These are phyloP conservation scores for Epithemia pelagica DNA, from an alignment of 108 stramenopile species.

Conservation along the genomic window DNA sequence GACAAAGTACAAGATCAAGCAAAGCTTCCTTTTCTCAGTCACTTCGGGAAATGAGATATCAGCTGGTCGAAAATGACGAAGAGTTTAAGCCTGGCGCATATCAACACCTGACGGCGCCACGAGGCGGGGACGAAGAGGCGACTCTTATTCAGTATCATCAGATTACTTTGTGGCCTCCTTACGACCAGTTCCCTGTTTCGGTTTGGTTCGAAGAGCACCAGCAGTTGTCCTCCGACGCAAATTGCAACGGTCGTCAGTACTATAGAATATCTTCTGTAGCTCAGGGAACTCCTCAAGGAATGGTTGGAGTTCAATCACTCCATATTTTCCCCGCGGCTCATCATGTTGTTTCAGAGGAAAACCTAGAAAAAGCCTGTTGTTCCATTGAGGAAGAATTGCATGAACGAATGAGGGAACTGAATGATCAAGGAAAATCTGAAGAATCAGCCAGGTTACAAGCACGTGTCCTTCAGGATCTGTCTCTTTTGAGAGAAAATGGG, in stretches of 20 bases:
- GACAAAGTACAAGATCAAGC: not conserved
- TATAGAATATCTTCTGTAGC: not conserved
- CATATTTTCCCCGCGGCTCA: conserved; percentile 72
- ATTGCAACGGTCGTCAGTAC: conserved; percentile 3
- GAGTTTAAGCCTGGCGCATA: conserved; percentile 29
- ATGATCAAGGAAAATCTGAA: conserved; percentile 19
- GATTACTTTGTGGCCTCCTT: conserved; percentile 44
- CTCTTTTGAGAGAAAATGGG: conserved; percentile 46
- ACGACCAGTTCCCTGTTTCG: conserved; percentile 36
- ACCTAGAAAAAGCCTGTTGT: conserved; percentile 35
- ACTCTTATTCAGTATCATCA: not conserved
- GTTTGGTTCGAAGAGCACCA: conserved; percentile 14
- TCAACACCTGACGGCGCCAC: conserved; percentile 5
- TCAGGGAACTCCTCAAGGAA: conserved; percentile 13
- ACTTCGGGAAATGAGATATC: conserved; percentile 18
- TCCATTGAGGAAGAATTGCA: conserved; percentile 53
- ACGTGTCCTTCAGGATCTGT: conserved; percentile 52
- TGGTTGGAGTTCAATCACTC: conserved; percentile 11
- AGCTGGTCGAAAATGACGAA: conserved; percentile 10
- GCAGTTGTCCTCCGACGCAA: not conserved
- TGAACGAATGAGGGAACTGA: conserved; percentile 30
- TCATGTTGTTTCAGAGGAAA: conserved; percentile 33
- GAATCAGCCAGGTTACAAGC: conserved; percentile 51
- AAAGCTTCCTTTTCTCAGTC: not conserved
- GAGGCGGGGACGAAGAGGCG: not conserved